Base-by-base conservation (phyloP, 1,284 basidiomycete species). In the Cutaneotrichosporon mucoides region DNA sequence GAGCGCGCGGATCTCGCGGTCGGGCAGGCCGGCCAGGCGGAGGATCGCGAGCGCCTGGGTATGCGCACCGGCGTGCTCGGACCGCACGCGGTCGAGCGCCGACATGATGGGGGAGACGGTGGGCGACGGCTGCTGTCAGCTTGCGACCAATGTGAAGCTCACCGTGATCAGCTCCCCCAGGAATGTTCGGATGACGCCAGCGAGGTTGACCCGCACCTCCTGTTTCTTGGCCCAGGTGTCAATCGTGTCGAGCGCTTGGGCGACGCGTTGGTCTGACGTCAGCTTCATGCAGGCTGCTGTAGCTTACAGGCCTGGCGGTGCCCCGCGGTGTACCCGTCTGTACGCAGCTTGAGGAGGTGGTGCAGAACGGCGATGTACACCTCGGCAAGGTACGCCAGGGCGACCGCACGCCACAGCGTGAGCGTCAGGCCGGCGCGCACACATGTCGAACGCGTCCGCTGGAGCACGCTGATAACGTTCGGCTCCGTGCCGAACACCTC, bases 81-180 rank as follows among this genome's bases (percentile, higher is more conserved):
- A 51, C 37, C 49, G 49, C 6, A 51, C 49, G 15, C 49, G 49
- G 49, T 51, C 49, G 10, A 51, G 49, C n/a, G 49, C 49, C 10
- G 49, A 51, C 36, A 51, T 37, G 5, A 51, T 51, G 7, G 49
- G 49, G 36, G 49, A 51, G 9, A 40, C 38, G n/a, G 49, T 51
- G 6, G 49, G 38, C 49, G 49, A 38, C 10, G 49, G 49, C 49
- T 51, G 7, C 7, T n/a, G n/a, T 51, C 37, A 51, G 49, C 36
- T n/a, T 2, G 9, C 10, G 37, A 6, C 5, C 6, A 3, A 24
- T 5, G 49, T 4, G 3, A 24, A 8, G 12, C 49, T 38, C 10
- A 51, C 49, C 13, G 36, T 38, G 37, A 51, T 51, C 8, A 51
- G 37, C 16, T 51, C 49, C n/a, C 13, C 37, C 16, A 51, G 49